Evolutionary conservation across 1,284 basidiomycete genomes (phyloP).

Genomic region (Entoloma clypeatum): DNA sequence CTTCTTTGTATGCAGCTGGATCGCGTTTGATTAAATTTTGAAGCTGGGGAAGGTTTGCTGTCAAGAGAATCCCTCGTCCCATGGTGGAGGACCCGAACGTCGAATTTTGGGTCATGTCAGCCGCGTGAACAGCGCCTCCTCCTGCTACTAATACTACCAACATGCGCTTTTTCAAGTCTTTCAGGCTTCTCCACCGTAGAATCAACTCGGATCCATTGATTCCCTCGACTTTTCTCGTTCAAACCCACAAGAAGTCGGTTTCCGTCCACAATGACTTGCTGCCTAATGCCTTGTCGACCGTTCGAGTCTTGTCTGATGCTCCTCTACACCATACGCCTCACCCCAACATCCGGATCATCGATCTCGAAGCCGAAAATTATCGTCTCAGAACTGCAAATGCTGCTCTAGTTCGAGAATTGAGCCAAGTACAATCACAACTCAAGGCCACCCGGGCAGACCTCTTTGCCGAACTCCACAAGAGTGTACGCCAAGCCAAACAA

Average conservation of each 20-base stretch:
- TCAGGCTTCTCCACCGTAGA: slow-evolving; percentile 33
- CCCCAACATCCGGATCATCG: slow-evolving; percentile 16
- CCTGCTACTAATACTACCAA: not conserved
- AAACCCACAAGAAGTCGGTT: slow-evolving; percentile 1
- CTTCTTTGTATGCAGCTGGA: slow-evolving; percentile 88
- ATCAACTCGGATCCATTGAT: slow-evolving; percentile 34
- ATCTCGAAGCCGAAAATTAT: slow-evolving; percentile 21
- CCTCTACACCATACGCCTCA: slow-evolving; percentile 11
- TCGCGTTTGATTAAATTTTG: slow-evolving; percentile 98
- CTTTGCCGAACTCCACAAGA: slow-evolving; percentile 20
- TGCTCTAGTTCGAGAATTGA: slow-evolving; percentile 9
- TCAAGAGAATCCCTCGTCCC: slow-evolving; percentile 61
- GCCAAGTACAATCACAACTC: slow-evolving; percentile 12
- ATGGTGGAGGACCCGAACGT: slow-evolving; percentile 26
- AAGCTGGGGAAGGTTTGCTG: slow-evolving; percentile 74
- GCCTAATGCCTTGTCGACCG: slow-evolving; percentile 9
- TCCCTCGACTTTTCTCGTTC: slow-evolving; percentile 13
- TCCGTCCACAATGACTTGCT: slow-evolving; percentile 14
- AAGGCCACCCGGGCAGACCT: slow-evolving; percentile 16
- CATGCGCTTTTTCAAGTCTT: slow-evolving; percentile 34
- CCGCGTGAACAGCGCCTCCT: slow-evolving; percentile 1
- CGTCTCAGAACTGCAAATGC: slow-evolving; percentile 12
- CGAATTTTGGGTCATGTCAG: slow-evolving; percentile 9
- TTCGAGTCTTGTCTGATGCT: slow-evolving; percentile 14
- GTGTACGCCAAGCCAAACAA: slow-evolving; percentile 11